Percentiles rank a stretch among this genome's conserved stretches.
Evolutionary conservation across 148 eudicot species (phyloP).

Genomic region (Fagopyrum homotropicum): DNA sequence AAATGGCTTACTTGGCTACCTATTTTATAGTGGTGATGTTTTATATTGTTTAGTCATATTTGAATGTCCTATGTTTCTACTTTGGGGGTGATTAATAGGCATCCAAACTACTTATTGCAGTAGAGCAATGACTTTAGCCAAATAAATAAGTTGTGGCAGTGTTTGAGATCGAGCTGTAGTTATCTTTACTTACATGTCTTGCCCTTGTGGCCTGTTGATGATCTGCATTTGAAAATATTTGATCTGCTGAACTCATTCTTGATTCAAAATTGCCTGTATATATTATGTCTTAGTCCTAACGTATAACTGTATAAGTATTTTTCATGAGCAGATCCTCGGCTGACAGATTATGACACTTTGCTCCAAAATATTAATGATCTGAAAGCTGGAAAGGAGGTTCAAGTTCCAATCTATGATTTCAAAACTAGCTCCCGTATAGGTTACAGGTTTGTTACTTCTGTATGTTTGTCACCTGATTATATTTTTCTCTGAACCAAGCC

Average conservation of each 20-base stretch:
- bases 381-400: constrained; percentile 60
- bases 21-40: background rate
- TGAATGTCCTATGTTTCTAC: background rate
- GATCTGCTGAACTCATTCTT: background rate
- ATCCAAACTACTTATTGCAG: background rate
- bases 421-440: constrained; percentile 87
- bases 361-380: constrained; percentile 74
- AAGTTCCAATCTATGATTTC: constrained; percentile 87
- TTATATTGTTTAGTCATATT: background rate
- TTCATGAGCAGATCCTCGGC: constrained; percentile 68
- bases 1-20: background rate
- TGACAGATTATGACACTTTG: constrained; percentile 90
- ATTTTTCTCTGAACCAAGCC: background rate
- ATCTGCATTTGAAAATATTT: background rate
- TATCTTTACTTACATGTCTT: background rate
- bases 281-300: background rate
- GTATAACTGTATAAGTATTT: background rate
- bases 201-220: background rate
- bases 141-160: background rate
- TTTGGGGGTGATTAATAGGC: background rate
- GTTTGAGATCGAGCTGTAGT: background rate
- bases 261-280: background rate
- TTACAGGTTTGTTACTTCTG: constrained; percentile 46
- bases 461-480: background rate
- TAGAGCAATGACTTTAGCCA: background rate